Percentiles rank a stretch among this genome's conserved stretches.
Conservation (phyloP, 371 early-diverging fungal genomes). For the Apophysomyces elegans region DNA sequence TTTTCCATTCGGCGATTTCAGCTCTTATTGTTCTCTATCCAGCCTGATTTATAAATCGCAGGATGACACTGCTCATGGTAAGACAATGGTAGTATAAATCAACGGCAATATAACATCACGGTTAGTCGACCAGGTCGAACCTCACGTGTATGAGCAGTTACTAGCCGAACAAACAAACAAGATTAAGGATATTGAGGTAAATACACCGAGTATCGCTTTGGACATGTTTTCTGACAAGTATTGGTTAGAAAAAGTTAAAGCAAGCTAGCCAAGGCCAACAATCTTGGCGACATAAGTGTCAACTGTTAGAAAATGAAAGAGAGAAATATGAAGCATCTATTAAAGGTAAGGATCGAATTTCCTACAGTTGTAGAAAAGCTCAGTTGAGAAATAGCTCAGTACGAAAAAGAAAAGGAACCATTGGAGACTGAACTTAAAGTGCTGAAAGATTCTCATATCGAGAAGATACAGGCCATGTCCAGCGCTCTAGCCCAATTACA, state of each 20-base stretch:
- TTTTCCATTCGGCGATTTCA: constrained; percentile 13
- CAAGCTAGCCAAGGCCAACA: constrained; percentile 9
- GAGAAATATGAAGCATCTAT: constrained; percentile 33
- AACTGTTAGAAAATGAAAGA: constrained; percentile 42
- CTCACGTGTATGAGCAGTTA: constrained; percentile 6
- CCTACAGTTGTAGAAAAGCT: neutral
- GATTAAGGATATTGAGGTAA: neutral
- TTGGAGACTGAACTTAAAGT: constrained; percentile 33
- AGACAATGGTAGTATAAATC: neutral
- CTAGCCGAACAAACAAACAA: neutral
- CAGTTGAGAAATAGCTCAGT: constrained; percentile 29
- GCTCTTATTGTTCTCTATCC: neutral
- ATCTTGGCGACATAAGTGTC: constrained; percentile 32
- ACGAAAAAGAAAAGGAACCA: constrained; percentile 32
- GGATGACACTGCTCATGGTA: neutral
- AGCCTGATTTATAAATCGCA: neutral
- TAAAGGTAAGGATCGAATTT: constrained; percentile 19
- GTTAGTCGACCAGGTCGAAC: neutral
- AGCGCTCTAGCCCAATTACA: constrained; percentile 31
- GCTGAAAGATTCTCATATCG: constrained; percentile 39
- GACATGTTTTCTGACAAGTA: neutral
- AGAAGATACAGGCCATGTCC: constrained; percentile 38
- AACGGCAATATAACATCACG: neutral
- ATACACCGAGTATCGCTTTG: neutral
- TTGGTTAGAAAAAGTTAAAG: constrained; percentile 1